These are phyloP conservation scores for Melampsora occidentalis DNA, from an alignment of 1,284 basidiomycete species.

Conservation along the genomic window DNA sequence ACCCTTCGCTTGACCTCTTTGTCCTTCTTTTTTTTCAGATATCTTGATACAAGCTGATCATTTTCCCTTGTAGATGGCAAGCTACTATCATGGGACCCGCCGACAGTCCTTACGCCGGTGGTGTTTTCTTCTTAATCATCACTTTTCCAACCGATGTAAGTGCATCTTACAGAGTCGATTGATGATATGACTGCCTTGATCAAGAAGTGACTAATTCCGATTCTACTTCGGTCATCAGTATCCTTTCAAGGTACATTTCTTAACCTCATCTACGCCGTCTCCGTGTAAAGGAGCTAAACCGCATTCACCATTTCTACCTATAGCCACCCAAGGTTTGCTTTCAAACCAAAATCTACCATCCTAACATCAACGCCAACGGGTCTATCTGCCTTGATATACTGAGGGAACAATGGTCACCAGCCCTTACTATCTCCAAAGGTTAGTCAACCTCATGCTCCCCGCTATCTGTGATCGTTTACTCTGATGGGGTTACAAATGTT, in stretches of 20 bases:
- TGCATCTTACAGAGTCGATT: not conserved
- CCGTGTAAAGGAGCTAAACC: not conserved
- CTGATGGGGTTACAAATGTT: not conserved
- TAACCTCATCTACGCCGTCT: constrained; percentile 39
- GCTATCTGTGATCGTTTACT: not conserved
- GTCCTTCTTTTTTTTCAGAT: too few species aligned
- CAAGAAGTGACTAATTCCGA: not conserved
- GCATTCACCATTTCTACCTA: not conserved
- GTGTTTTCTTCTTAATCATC: constrained; percentile 68
- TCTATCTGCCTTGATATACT: constrained; percentile 98
- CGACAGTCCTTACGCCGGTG: constrained; percentile 91
- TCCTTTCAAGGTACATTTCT: constrained; percentile 69
- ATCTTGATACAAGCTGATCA: not conserved
- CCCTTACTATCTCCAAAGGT: constrained; percentile 98
- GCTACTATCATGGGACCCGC: constrained; percentile 97
- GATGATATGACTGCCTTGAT: not conserved
- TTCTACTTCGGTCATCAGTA: constrained; percentile 57
- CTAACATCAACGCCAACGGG: constrained; percentile 96
- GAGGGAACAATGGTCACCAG: constrained; percentile 85
- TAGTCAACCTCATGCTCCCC: constrained; percentile 48
- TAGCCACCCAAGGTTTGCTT: constrained; percentile 96
- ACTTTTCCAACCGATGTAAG: constrained; percentile 75
- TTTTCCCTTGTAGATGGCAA: constrained; percentile 61
- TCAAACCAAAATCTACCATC: constrained; percentile 82
- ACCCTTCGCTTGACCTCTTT: not conserved